Evolutionary conservation across 1,284 basidiomycete species (phyloP).

Genomic region (Cystobasidium slooffiae): DNA sequence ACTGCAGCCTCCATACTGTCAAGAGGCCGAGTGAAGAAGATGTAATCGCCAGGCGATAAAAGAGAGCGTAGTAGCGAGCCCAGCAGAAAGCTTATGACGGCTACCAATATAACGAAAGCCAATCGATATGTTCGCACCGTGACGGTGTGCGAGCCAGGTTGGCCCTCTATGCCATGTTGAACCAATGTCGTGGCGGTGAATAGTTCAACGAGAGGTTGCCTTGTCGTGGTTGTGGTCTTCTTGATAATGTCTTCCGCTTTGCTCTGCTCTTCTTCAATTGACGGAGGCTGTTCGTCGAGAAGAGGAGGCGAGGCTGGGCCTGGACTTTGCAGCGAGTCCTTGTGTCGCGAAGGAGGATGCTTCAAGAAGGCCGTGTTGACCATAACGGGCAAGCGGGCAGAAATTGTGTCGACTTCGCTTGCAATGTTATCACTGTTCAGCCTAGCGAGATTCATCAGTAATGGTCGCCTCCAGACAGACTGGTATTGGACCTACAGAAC

Average conservation of each 20-base stretch:
- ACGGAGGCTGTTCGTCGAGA: neutral
- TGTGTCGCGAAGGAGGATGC: constrained; percentile 28
- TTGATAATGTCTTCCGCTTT: constrained; percentile 4
- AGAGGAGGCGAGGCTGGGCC: neutral
- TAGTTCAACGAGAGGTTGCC: constrained; percentile 43
- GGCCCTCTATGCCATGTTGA: neutral
- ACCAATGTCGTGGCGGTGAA: constrained; percentile 26
- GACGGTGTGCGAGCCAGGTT: neutral
- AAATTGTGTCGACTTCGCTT: too few relatives aligned
- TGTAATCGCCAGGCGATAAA: constrained; percentile 87
- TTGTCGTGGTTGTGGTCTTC: constrained; percentile 39
- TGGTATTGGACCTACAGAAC: neutral
- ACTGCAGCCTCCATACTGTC: constrained; percentile 49
- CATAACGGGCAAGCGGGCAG: constrained; percentile 1
- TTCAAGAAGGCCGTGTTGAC: constrained; percentile 39
- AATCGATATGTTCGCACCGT: constrained; percentile 47
- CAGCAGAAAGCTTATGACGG: constrained; percentile 84
- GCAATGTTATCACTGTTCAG: too few relatives aligned
- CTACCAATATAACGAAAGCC: constrained; percentile 69
- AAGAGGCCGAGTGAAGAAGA: constrained; percentile 56
- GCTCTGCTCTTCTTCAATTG: neutral
- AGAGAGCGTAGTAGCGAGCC: constrained; percentile 86
- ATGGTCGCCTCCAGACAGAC: too few relatives aligned
- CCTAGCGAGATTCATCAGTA: too few relatives aligned
- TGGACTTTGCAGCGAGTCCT: neutral